Percentiles rank a stretch among this genome's conserved stretches.
These are phyloP conservation scores for Botrytis fabae DNA, from an alignment of 2,329 filamentous ascomycete genomes.

Conservation along the genomic window DNA sequence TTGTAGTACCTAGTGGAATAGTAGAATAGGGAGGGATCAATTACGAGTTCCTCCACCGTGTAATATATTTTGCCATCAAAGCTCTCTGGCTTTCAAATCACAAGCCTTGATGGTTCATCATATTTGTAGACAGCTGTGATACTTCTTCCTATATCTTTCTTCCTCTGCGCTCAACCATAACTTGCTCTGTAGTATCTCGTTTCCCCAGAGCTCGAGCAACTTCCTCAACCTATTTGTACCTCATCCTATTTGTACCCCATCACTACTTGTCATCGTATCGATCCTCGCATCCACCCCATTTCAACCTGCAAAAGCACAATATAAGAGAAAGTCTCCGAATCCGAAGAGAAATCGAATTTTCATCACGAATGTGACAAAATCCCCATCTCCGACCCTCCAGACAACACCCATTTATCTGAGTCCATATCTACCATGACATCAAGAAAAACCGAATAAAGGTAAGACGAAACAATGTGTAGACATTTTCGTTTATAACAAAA, in stretches of 20 bases:
- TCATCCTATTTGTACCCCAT: neutral
- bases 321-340: constrained; percentile 5
- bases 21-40: neutral
- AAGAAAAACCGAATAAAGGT: neutral
- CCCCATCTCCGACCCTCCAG: neutral
- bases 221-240: neutral
- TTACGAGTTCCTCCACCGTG: neutral
- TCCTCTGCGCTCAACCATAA: neutral
- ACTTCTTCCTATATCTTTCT: neutral
- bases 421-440: constrained; percentile 10
- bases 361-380: neutral
- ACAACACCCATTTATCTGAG: neutral
- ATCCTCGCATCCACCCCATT: neutral
- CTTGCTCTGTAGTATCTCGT: neutral
- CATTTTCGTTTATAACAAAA: neutral
- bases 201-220: neutral
- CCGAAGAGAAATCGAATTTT: neutral
- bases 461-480: neutral
- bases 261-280: neutral
- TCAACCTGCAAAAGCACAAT: constrained; percentile 5
- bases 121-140: neutral
- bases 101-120: neutral
- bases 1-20: neutral
- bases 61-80: neutral
- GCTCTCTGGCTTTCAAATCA: neutral